Evolutionary conservation across 176 grass and related monocot genomes (phyloP), one percentile per base, ranked within the genome.

Genomic region (Cocos nucifera): DNA sequence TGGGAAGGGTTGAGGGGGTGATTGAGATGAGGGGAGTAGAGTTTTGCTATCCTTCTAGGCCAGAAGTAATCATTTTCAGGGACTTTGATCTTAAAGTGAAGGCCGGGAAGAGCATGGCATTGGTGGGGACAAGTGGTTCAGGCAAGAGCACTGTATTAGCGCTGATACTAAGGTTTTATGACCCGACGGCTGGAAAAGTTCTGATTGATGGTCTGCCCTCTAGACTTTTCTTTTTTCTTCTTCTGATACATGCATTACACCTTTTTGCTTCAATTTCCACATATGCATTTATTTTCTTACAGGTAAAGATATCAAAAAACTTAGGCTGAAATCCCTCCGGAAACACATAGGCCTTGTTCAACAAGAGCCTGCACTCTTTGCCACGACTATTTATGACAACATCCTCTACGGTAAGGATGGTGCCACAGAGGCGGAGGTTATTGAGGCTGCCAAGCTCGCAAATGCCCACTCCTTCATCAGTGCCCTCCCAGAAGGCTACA

Each of bases 381-480:
- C 81, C 8, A 97, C 93, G 19, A 88, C 87, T 1, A 97, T 97
- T 65, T 82, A 85, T 53, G 87, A 91, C 0, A 97, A 97, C 93
- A 97, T 97, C 67, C 67, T 85, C 53, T 91, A 97, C 55, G 92
- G 93, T 50, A 97, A 97, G 66, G 93, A 91, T 50, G 58, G 87
- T 0, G 66, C 93, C 1, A 83, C 87, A 0, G 87, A 97, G 57
- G 75, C 81, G 2, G 93, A 97, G 73, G 81, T 97, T 0, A 0
- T 91, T 0, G 93, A 97, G 73, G 78, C 87, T 1, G 84, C 93
- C 0, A 97, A 78, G 79, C 83, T 97, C 26, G 93, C 87, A 49
- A 97, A 97, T 62, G 93, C 93, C 57, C 93, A 97, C 77, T 78
- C 84, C 76, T 97, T 97, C 87, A 81, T 97, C 80, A 97, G 93